These are phyloP conservation scores for Jacaranda mimosifolia DNA, from an alignment of 257 asterid genomes.

Conservation along the genomic window DNA sequence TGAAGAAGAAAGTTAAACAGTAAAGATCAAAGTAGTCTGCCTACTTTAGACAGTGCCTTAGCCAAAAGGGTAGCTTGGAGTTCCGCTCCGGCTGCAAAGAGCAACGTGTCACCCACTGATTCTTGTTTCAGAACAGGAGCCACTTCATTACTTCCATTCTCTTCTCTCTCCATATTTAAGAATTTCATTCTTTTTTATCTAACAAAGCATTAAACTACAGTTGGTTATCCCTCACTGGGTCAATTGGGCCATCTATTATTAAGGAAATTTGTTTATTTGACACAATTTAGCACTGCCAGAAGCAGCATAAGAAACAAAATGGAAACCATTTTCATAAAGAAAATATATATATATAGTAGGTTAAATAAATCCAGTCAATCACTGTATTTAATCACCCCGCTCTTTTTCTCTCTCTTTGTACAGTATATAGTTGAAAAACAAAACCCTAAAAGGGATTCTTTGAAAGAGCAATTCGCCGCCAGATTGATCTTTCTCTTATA, in stretches of 20 bases:
- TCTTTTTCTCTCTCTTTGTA: conserved; percentile 8
- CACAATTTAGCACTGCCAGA: conserved; percentile 11
- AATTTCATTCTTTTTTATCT: not conserved
- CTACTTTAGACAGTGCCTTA: conserved; percentile 31
- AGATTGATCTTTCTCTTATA: conserved; percentile 51
- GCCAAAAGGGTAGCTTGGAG: conserved; percentile 27
- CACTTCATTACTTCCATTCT: not conserved
- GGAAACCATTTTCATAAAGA: conserved; percentile 11
- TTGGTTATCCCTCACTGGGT: conserved; percentile 39
- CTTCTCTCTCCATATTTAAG: not conserved
- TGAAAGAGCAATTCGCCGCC: conserved; percentile 87
- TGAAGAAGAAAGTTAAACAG: not conserved
- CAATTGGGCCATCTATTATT: conserved; percentile 38
- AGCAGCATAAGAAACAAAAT: not conserved
- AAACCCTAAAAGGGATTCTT: conserved; percentile 86
- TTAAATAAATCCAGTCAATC: conserved; percentile 26
- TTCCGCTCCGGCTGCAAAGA: conserved; percentile 38
- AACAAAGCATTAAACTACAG: not conserved
- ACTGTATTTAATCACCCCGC: conserved; percentile 51
- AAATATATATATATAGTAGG: conserved; percentile 41
- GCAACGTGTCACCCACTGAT: conserved; percentile 52
- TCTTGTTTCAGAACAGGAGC: conserved; percentile 34
- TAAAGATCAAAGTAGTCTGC: conserved; percentile 2
- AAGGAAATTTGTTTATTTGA: conserved; percentile 44
- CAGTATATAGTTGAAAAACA: conserved; percentile 51